phyloP scores from a whole-genome alignment of 2,329 filamentous ascomycete species.

The Paecilomyces variotii region DNA sequence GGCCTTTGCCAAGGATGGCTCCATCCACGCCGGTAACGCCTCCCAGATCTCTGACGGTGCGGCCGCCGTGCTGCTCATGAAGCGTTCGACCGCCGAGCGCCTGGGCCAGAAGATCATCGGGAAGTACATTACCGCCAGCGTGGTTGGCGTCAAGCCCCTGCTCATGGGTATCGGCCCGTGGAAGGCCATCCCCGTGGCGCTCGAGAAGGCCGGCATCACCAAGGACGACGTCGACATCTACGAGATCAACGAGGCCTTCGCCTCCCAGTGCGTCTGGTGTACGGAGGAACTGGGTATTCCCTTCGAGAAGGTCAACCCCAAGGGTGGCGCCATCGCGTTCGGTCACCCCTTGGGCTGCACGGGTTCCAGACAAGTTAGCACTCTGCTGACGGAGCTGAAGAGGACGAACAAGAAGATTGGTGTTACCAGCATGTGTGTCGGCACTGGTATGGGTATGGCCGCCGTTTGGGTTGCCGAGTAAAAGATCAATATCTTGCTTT shows the following conservation, averaged over 20 bases:
- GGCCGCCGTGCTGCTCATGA: conserved; percentile 92
- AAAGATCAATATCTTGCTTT: conserved; percentile 10
- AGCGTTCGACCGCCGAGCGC: conserved; percentile 78
- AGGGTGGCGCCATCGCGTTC: conserved; percentile 93
- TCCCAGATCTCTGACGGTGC: conserved; percentile 94
- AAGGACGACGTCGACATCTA: conserved; percentile 93
- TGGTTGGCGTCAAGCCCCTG: conserved; percentile 83
- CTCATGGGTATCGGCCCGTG: conserved; percentile 96
- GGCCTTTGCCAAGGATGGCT: conserved; percentile 84
- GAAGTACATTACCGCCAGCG: conserved; percentile 78
- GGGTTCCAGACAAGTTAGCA: conserved; percentile 86
- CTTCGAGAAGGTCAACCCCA: conserved; percentile 85
- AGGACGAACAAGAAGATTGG: conserved; percentile 78
- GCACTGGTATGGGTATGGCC: conserved; percentile 97
- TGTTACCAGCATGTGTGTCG: conserved; percentile 92
- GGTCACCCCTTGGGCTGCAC: conserved; percentile 93
- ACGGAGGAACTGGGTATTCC: conserved; percentile 79
- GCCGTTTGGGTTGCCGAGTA: conserved; percentile 94
- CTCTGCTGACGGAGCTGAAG: conserved; percentile 81
- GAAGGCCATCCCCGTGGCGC: conserved; percentile 88
- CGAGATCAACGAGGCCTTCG: conserved; percentile 99
- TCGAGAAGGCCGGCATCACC: conserved; percentile 76
- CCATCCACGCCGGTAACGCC: conserved; percentile 93
- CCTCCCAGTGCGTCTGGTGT: conserved; percentile 89
- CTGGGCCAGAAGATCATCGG: conserved; percentile 84